These are phyloP conservation scores for Hypericum perforatum DNA, from an alignment of 345 rosid species.

Conservation along the genomic window DNA sequence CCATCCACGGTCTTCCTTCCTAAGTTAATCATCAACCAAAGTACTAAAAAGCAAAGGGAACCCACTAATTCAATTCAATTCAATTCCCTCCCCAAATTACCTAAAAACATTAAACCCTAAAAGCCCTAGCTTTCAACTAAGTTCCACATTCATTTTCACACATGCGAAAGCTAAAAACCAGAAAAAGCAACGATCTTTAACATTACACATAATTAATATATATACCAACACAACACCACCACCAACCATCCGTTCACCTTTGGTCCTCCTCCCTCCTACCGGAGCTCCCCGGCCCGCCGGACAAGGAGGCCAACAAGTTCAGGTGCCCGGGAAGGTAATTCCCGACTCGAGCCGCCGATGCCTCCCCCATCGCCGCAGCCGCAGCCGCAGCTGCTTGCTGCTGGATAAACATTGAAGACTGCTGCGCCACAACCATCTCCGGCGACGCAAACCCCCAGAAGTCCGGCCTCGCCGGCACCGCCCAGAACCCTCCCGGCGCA, in stretches of 20 bases:
- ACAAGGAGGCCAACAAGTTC: conserved; percentile 74
- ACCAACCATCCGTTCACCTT: conserved; percentile 21
- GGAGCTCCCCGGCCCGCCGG: conserved; percentile 59
- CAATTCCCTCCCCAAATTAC: too few relatives aligned
- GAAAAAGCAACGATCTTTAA: too few relatives aligned
- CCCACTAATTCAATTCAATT: too few relatives aligned
- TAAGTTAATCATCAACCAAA: too few relatives aligned
- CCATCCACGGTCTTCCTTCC: too few relatives aligned
- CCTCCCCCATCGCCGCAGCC: conserved; percentile 58
- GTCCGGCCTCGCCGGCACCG: conserved; percentile 65
- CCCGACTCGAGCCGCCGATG: conserved; percentile 79
- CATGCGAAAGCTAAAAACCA: too few relatives aligned
- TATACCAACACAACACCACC: background rate
- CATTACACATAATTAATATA: too few relatives aligned
- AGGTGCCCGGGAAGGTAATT: conserved; percentile 82
- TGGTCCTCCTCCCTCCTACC: conserved; percentile 57
- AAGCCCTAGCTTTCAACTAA: too few relatives aligned
- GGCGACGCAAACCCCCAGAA: conserved; percentile 80
- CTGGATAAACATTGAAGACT: conserved; percentile 41
- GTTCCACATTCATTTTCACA: too few relatives aligned
- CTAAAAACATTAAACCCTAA: too few relatives aligned
- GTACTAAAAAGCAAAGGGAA: too few relatives aligned
- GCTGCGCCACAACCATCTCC: conserved; percentile 49
- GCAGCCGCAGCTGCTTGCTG: conserved; percentile 48
- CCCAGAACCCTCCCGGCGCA: conserved; percentile 74